These are phyloP conservation scores for Eucalyptus microcorys DNA, from an alignment of 345 rosid genomes.

Conservation along the genomic window DNA sequence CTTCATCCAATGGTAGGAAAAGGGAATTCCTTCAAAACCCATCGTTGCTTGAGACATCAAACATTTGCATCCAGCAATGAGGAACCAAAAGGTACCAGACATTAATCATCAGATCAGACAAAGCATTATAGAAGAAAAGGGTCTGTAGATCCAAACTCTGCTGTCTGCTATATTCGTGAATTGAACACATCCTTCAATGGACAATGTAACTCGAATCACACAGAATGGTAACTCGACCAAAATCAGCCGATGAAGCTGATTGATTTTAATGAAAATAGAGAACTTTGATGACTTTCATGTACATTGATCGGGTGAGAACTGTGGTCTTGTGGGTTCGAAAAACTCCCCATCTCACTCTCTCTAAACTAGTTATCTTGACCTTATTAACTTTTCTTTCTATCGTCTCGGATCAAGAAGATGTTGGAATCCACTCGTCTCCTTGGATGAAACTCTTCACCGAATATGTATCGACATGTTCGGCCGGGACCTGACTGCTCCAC, in stretches of 20 bases:
- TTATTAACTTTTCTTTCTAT: not conserved
- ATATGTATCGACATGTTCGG: slow-evolving; percentile 7
- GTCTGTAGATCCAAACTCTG: not conserved
- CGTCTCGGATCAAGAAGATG: not conserved
- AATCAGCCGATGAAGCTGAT: not conserved
- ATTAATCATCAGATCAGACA: not conserved
- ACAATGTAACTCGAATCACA: not conserved
- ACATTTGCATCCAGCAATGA: not conserved
- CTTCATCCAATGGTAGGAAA: not conserved
- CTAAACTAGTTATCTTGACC: too few species aligned
- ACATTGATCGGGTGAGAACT: not conserved
- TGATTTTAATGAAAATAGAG: not conserved
- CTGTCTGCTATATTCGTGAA: not conserved
- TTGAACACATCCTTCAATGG: not conserved
- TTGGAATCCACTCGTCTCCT: slow-evolving; percentile 30
- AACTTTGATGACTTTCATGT: not conserved
- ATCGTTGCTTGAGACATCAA: not conserved
- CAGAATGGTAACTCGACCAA: not conserved
- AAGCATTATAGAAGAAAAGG: not conserved
- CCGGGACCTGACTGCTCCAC: slow-evolving; percentile 28
- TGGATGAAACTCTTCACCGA: slow-evolving; percentile 28
- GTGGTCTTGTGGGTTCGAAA: not conserved
- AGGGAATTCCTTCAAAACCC: not conserved
- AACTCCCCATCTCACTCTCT: not conserved
- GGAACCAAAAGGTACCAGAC: not conserved